Percentiles rank a stretch among this genome's conserved stretches.
phyloP scores from a whole-genome alignment of 345 rosid species.

The Gossypium mustelinum region DNA sequence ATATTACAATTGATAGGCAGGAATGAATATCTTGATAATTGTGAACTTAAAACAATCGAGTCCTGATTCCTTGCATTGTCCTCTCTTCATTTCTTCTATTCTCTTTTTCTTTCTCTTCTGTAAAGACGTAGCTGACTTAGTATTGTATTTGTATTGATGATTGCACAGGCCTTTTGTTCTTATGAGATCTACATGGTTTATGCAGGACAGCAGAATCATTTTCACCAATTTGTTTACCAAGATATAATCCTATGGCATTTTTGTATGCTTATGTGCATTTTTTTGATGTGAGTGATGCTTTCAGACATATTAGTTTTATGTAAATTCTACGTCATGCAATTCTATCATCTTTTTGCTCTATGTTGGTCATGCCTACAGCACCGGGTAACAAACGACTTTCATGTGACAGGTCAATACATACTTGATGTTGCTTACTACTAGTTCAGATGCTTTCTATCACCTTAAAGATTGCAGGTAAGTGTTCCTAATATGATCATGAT shows the following conservation, averaged over 20 bases:
- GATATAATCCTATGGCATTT: conserved; percentile 96
- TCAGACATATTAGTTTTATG: conserved; percentile 1
- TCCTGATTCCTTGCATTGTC: background rate
- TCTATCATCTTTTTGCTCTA: background rate
- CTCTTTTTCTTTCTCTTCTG: background rate
- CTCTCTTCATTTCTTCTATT: background rate
- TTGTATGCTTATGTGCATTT: conserved; percentile 92
- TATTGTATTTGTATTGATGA: background rate
- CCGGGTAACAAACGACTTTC: conserved; percentile 8
- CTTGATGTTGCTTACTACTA: conserved; percentile 85
- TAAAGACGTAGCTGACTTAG: background rate
- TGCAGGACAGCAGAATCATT: conserved; percentile 97
- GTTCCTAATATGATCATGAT: background rate
- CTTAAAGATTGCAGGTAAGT: conserved; percentile 94
- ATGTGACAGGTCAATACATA: conserved; percentile 78
- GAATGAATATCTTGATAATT: background rate
- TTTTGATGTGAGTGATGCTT: conserved; percentile 74
- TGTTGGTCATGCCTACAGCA: conserved; percentile 6
- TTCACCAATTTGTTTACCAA: conserved; percentile 98
- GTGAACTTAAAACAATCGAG: background rate
- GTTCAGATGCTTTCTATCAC: conserved; percentile 93
- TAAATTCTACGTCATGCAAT: background rate
- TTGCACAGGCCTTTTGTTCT: conserved; percentile 11
- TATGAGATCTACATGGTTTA: conserved; percentile 15
- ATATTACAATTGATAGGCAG: background rate